phyloP scores from a whole-genome alignment of 768 basidiomycete genomes.

The Russula brevipes region DNA sequence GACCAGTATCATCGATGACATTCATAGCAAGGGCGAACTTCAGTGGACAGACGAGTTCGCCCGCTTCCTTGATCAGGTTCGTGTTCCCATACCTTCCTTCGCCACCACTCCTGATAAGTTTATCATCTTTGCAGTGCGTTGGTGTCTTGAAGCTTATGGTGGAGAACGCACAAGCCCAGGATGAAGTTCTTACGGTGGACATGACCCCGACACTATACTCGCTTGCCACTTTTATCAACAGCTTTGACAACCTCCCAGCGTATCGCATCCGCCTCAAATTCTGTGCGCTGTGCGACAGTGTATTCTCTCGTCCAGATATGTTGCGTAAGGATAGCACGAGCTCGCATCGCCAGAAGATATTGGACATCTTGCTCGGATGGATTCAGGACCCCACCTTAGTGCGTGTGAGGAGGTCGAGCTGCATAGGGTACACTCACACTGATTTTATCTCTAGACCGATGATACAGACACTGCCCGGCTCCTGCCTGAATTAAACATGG shows the following conservation, averaged over 20 bases:
- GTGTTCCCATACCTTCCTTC: constrained; percentile 3
- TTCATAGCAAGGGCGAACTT: constrained; percentile 43
- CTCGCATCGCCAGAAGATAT: constrained; percentile 58
- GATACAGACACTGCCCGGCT: constrained; percentile 37
- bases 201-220: constrained; percentile 37
- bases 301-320: constrained; percentile 57
- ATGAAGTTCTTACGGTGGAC: constrained; percentile 49
- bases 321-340: constrained; percentile 62
- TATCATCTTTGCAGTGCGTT: constrained; percentile 47
- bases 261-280: constrained; percentile 71
- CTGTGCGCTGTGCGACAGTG: constrained; percentile 63
- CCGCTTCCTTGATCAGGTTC: constrained; percentile 71
- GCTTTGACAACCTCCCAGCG: constrained; percentile 48
- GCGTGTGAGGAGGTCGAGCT: constrained; percentile 27
- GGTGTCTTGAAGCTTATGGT: constrained; percentile 70
- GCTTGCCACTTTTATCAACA: constrained; percentile 60
- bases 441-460: constrained; percentile 27
- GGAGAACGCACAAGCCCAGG: constrained; percentile 60
- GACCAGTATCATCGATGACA: constrained; percentile 47
- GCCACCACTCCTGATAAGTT: background rate
- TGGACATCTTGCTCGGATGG: constrained; percentile 81
- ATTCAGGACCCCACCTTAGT: constrained; percentile 52
- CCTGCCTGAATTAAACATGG: constrained; percentile 67
- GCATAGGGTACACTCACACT: background rate
- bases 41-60: constrained; percentile 41